These are phyloP conservation scores for Colletotrichum shisoi DNA, from an alignment of 2,329 filamentous ascomycete species.

Conservation along the genomic window DNA sequence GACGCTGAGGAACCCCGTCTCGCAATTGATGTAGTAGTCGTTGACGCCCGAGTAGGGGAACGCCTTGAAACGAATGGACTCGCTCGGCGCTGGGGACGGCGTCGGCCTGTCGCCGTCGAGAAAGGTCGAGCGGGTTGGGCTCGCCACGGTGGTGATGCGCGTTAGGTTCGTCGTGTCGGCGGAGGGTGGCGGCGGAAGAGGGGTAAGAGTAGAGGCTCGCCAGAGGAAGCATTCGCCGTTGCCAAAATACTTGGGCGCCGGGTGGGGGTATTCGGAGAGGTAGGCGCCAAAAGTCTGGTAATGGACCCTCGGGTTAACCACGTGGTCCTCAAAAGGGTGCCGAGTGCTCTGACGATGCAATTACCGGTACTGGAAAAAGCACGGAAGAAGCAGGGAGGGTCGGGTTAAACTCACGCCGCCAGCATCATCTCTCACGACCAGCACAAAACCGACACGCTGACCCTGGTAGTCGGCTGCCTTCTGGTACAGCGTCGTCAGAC, in stretches of 20 bases:
- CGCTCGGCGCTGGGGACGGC: slow-evolving; percentile 62
- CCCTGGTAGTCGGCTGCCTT: slow-evolving; percentile 73
- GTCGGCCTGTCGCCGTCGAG: slow-evolving; percentile 41
- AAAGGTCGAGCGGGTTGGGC: slow-evolving; percentile 40
- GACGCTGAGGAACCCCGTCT: slow-evolving; percentile 82
- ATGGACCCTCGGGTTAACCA: slow-evolving; percentile 7
- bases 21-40: slow-evolving; percentile 95
- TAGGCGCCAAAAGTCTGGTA: slow-evolving; percentile 86
- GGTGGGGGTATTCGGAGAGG: slow-evolving; percentile 85
- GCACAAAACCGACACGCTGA: slow-evolving; percentile 83
- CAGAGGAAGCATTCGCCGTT: slow-evolving; percentile 91
- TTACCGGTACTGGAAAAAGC: not conserved
- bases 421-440: slow-evolving; percentile 81
- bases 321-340: not conserved
- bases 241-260: slow-evolving; percentile 85
- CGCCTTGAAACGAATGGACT: slow-evolving; percentile 91
- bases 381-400: not conserved
- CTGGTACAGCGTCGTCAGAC: slow-evolving; percentile 84
- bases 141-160: slow-evolving; percentile 54
- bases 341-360: not conserved
- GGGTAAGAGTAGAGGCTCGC: slow-evolving; percentile 66
- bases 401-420: slow-evolving; percentile 69
- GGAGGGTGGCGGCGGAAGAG: slow-evolving; percentile 61
- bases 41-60: slow-evolving; percentile 96
- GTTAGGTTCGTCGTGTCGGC: slow-evolving; percentile 59